Conservation (phyloP, 805 yeast species). For the Saturnispora sekii region DNA sequence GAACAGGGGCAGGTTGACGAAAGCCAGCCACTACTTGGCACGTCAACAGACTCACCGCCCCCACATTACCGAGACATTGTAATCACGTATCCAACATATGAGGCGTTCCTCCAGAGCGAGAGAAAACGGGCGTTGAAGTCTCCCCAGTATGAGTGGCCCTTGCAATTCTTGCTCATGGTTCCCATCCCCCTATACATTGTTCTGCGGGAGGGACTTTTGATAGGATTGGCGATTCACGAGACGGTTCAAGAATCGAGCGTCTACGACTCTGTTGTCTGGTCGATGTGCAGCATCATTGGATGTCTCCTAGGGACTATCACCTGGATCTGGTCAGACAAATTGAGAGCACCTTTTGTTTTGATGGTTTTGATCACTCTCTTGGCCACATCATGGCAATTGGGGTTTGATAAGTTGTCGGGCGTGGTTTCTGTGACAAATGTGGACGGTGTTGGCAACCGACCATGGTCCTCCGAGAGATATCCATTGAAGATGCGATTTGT, state of each 20-base stretch:
- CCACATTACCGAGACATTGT: constrained; percentile 8
- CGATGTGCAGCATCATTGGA: constrained; percentile 27
- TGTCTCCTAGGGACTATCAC: constrained; percentile 15
- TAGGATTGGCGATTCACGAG: constrained; percentile 58
- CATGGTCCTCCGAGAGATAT: constrained; percentile 29
- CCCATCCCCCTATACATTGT: constrained; percentile 52
- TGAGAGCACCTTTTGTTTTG: constrained; percentile 1
- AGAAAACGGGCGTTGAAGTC: constrained; percentile 30
- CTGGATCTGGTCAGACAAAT: constrained; percentile 7
- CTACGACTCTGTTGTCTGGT: constrained; percentile 33
- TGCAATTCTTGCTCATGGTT: constrained; percentile 60
- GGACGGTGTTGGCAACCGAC: constrained; percentile 2
- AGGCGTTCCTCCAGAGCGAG: constrained; percentile 19
- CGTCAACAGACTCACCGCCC: no score
- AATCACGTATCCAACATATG: constrained; percentile 23
- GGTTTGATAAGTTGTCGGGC: constrained; percentile 51
- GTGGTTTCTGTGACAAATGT: background rate
- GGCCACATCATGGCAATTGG: constrained; percentile 33
- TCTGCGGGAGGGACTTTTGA: constrained; percentile 44
- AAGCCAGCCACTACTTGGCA: no score
- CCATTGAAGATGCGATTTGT: constrained; percentile 70
- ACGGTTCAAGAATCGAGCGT: constrained; percentile 56
- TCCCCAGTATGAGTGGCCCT: constrained; percentile 68
- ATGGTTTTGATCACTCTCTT: background rate
- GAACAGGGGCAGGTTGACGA: no score